phyloP scores from a whole-genome alignment of 1,139 yeast species.

The Kodamaea sp. region DNA sequence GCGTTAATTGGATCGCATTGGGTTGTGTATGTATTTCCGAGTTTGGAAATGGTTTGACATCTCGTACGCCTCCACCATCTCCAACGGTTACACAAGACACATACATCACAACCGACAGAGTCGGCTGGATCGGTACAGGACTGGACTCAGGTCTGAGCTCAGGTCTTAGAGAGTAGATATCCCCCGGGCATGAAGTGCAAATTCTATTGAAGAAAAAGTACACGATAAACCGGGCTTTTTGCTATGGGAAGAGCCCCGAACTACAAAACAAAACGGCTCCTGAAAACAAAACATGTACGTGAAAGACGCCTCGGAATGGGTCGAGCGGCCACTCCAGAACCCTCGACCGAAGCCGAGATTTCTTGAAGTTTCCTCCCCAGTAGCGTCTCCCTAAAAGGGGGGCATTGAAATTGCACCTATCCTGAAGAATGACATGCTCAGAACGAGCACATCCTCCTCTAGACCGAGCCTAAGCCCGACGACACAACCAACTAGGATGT shows the following conservation, averaged over 20 bases:
- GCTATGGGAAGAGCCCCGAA: constrained; percentile 43
- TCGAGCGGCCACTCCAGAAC: constrained; percentile 1
- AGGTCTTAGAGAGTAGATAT: constrained; percentile 23
- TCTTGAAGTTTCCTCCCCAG: background rate
- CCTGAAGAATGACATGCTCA: constrained; percentile 16
- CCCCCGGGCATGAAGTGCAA: constrained; percentile 58
- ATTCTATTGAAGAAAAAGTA: constrained; percentile 40
- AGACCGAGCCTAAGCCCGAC: constrained; percentile 9
- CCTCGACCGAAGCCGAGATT: too few relatives aligned
- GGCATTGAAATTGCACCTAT: constrained; percentile 11
- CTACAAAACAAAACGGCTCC: constrained; percentile 28
- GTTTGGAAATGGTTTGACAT: too few relatives aligned
- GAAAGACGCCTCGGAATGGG: constrained; percentile 1
- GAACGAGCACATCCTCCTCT: constrained; percentile 18
- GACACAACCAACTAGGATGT: constrained; percentile 24
- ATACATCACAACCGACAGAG: too few relatives aligned
- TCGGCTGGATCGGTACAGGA: too few relatives aligned
- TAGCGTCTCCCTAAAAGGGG: constrained; percentile 10
- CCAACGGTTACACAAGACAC: too few relatives aligned
- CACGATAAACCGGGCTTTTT: constrained; percentile 53
- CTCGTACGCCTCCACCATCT: too few relatives aligned
- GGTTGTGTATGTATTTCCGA: too few relatives aligned
- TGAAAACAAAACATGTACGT: constrained; percentile 26
- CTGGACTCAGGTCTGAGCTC: too few relatives aligned
- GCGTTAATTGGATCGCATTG: too few relatives aligned